Base-by-base conservation (phyloP, 2,329 filamentous ascomycete species). In the Geosmithia flava region DNA sequence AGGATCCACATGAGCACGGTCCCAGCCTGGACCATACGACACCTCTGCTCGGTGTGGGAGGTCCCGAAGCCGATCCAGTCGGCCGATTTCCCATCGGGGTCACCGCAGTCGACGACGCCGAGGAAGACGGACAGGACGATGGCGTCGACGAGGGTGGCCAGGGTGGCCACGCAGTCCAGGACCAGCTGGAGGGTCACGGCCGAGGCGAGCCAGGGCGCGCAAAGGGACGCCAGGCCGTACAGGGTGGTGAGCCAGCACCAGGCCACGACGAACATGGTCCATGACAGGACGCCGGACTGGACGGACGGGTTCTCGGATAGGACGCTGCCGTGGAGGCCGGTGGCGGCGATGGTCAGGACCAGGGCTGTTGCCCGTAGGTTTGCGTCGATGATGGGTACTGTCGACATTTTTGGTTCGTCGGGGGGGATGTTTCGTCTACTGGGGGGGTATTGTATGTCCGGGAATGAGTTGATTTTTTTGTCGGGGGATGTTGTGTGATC, bases 1-100 rank as follows among this genome's bases (percentile, higher is more conserved):
- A 87, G 75, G 67, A 90, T 89, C 83, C 83, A 91, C 66, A 87
- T 74, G 68, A 91, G 91, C 39, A 78, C 83, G 33, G 77, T 79
- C 52, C 77, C 76, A 39, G 85, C 85, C 68, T 90, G 85, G 16
- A 87, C 76, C 66, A 87, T 80, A 53, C 78, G 80, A 68, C 86
- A 90, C 54, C 83, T 76, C 68, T 82, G 80, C 60, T 70, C 63
- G 51, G 74, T 69, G 63, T 82, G 61, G 52, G 53, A 51, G 44
- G 80, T 81, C 49, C 81, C 81, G 60, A 74, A 83, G 23, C 72
- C 81, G 59, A 86, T 78, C 66, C 71, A 75, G 63, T 75, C 74
- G 56, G 55, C 42, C 29, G 62, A 57, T 42, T 53, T 46, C 8
- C 56, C 52, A 42, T 62, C 45, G 47, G 70, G 60, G 58, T 81